phyloP scores from a whole-genome alignment of 768 basidiomycete species.

The Serendipita sp. region DNA sequence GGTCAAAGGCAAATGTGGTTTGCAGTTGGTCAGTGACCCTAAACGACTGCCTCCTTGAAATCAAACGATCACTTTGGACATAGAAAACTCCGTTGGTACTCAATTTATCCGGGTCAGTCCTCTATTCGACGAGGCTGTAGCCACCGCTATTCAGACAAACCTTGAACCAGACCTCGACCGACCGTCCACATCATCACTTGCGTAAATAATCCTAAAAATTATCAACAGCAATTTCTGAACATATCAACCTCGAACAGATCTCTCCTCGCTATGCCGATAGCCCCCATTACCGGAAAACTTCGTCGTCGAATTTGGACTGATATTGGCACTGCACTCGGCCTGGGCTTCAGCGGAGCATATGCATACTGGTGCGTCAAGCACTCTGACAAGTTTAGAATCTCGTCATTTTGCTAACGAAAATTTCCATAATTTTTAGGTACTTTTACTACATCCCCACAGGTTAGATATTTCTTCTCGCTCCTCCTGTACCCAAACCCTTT shows the following conservation, averaged over 20 bases:
- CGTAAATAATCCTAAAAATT: background rate
- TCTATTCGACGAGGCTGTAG: background rate
- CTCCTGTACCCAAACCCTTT: background rate
- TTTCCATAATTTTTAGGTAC: slow-evolving; percentile 9
- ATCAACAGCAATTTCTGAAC: background rate
- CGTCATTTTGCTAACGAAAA: background rate
- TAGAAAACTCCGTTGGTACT: too few relatives aligned
- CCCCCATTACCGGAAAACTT: slow-evolving; percentile 85
- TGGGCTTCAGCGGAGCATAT: slow-evolving; percentile 60
- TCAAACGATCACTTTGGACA: too few relatives aligned
- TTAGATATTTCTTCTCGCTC: background rate
- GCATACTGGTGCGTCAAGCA: slow-evolving; percentile 55
- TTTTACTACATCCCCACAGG: slow-evolving; percentile 12
- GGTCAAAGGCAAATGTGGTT: too few relatives aligned
- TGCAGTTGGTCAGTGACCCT: too few relatives aligned
- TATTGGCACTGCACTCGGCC: slow-evolving; percentile 52
- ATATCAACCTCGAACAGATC: background rate
- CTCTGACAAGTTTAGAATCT: background rate
- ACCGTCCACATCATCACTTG: background rate
- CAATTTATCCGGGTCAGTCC: background rate
- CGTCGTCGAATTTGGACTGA: slow-evolving; percentile 88
- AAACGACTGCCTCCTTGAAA: too few relatives aligned
- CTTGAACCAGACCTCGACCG: background rate
- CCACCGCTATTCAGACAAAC: background rate
- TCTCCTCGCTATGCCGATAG: slow-evolving; percentile 48